phyloP scores from a whole-genome alignment of 2,329 filamentous ascomycete genomes.

The Penicillium sp. region DNA sequence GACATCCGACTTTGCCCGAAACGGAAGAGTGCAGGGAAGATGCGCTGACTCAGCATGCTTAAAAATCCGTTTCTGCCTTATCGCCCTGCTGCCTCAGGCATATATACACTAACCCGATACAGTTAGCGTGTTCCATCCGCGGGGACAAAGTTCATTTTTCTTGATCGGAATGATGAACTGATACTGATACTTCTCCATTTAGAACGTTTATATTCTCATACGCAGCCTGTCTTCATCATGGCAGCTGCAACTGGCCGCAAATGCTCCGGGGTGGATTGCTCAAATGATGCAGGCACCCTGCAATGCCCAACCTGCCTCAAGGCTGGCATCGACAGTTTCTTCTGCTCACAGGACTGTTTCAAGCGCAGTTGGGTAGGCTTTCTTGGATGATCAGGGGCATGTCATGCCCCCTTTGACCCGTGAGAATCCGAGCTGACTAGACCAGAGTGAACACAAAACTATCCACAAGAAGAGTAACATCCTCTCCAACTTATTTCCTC shows the following conservation, averaged over 20 bases:
- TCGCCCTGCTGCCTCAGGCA: neutral
- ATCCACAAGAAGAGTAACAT: slow-evolving; percentile 74
- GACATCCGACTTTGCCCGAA: slow-evolving; percentile 11
- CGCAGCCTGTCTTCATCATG: slow-evolving; percentile 3
- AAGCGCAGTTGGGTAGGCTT: slow-evolving; percentile 90
- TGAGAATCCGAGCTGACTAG: neutral
- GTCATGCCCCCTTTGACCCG: neutral
- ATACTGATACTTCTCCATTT: neutral
- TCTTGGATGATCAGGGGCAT: slow-evolving; percentile 26
- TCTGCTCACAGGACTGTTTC: slow-evolving; percentile 98
- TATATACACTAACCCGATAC: neutral
- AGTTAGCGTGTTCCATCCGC: slow-evolving; percentile 2
- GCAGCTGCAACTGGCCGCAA: slow-evolving; percentile 36
- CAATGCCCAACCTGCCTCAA: slow-evolving; percentile 96
- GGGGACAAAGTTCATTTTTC: slow-evolving; percentile 8
- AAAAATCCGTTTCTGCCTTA: neutral
- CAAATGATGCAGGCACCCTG: slow-evolving; percentile 75
- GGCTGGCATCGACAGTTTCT: slow-evolving; percentile 83
- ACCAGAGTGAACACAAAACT: slow-evolving; percentile 72
- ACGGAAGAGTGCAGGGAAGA: neutral
- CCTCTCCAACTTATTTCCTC: slow-evolving; percentile 68
- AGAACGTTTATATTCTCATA: neutral
- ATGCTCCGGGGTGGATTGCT: slow-evolving; percentile 77
- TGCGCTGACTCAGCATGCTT: neutral
- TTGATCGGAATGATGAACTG: neutral